Percentiles rank a stretch among this genome's conserved stretches.
Evolutionary conservation across 1,284 basidiomycete genomes (phyloP).

Genomic region (Malassezia restricta): DNA sequence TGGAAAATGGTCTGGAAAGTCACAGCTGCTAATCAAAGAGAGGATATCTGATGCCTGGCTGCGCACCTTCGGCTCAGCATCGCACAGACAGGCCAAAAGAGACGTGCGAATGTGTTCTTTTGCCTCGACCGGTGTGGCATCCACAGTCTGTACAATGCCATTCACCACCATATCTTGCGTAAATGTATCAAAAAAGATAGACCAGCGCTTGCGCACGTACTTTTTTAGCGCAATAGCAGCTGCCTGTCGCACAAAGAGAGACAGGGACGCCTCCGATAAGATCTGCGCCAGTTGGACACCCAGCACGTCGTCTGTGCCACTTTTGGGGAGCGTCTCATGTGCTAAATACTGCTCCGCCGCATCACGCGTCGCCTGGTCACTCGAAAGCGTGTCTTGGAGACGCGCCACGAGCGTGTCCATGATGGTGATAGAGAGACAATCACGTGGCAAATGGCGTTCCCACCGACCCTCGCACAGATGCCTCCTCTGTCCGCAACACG

Average conservation of each 20-base stretch:
- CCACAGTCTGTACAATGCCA: conserved; percentile 18
- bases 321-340: background rate
- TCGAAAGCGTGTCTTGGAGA: conserved; percentile 4
- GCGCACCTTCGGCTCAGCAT: conserved; percentile 28
- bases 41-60: conserved; percentile 31
- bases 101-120: conserved; percentile 27
- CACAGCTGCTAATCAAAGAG: conserved; percentile 29
- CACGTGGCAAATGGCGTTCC: background rate
- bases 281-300: conserved; percentile 10
- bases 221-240: conserved; percentile 32
- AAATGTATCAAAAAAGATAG: conserved; percentile 30
- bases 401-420: conserved; percentile 13
- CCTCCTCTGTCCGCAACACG: no score
- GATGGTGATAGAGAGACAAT: background rate
- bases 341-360: conserved; percentile 1
- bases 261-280: background rate
- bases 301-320: conserved; percentile 1
- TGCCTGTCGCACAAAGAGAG: conserved; percentile 24
- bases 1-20: conserved; percentile 41
- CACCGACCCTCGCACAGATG: no score
- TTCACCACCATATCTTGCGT: background rate
- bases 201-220: conserved; percentile 38
- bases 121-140: conserved; percentile 18
- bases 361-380: conserved; percentile 3
- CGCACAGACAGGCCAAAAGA: conserved; percentile 26